Conservation (phyloP, 73 alveolate genomes). For the Durusdinium trenchii region DNA sequence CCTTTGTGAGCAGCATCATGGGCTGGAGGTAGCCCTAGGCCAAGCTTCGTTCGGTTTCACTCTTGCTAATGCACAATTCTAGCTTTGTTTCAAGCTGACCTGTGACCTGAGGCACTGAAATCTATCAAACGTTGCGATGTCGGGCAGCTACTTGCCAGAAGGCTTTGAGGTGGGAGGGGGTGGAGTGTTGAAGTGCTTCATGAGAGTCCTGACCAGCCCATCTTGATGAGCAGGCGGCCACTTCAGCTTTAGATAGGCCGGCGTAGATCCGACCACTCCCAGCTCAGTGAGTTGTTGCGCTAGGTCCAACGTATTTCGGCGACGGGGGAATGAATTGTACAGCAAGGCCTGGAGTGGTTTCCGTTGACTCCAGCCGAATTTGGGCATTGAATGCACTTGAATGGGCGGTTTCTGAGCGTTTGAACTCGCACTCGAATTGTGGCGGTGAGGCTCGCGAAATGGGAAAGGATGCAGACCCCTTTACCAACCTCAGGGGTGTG, state of each 20-base stretch:
- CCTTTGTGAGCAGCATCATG: no score
- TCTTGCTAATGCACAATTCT: no score
- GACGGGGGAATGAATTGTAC: constrained; percentile 86
- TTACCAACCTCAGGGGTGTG: constrained; percentile 39
- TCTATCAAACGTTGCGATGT: background rate
- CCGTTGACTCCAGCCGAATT: background rate
- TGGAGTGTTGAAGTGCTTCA: background rate
- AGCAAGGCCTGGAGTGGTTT: constrained; percentile 17
- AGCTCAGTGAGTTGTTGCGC: background rate
- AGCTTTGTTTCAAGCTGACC: no score
- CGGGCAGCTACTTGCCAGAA: constrained; percentile 48
- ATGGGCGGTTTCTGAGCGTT: background rate
- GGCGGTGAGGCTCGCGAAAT: constrained; percentile 33
- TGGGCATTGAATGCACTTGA: background rate
- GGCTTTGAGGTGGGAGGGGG: background rate
- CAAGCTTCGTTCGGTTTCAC: no score
- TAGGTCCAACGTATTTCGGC: constrained; percentile 89
- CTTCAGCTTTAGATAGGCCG: constrained; percentile 40
- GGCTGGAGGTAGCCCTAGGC: no score
- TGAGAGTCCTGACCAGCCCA: background rate
- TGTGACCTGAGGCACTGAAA: background rate
- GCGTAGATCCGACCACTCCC: background rate
- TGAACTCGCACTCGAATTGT: background rate
- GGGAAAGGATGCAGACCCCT: constrained; percentile 43
- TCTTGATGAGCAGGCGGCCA: constrained; percentile 1